Evolutionary conservation across 352 stramenopile species (phyloP), one percentile per base, ranked within the genome.

Genomic region (Globisporangium spinosum): DNA sequence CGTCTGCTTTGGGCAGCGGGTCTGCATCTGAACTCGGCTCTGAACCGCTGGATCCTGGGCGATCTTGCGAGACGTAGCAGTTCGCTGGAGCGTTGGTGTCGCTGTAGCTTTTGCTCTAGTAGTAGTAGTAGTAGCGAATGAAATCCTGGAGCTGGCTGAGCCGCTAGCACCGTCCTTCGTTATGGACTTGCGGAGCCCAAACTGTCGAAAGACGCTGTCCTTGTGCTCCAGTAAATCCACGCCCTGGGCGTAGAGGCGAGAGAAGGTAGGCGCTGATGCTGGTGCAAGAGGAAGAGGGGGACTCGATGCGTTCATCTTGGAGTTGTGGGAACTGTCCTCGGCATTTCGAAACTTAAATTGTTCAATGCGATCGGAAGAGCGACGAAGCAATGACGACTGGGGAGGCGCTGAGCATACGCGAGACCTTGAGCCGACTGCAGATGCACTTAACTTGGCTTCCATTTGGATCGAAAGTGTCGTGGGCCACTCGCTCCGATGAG

Each of bases 161-260:
- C 1, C 3, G 10, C 9, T 32, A 32, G 63, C 23, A 13, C 12
- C 13, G 6, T 62, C 53, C 3, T 10, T 40, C 2, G 22, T 22
- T 22, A 22, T 25, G 20, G 63, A 56, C 35, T 75, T 77, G 71
- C 74, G 62, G 2, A 89, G 68, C 1, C 84, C 82, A 62, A 89
- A 93, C 45, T 86, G 75, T 49, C 75, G 75, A 49, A 81, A 89
- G 2, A 93, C 71, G 6, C 76, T 71, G 60, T 89, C 72, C 62
- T 89, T 90, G 70, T 91, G 78, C 32, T 81, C 70, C 29, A 79
- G 70, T n/a, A 82, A 62, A 49, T 83, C 76, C 54, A 80, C 76
- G 20, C 74, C 84, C 56, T 91, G 80, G 0, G 78, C 71, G 61
- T 91, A 93, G 45, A 93, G 67, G 12, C 84, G 74, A 25, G 79